These are phyloP conservation scores for Ganoderma boninense DNA, from an alignment of 1,284 basidiomycete species.

Conservation along the genomic window DNA sequence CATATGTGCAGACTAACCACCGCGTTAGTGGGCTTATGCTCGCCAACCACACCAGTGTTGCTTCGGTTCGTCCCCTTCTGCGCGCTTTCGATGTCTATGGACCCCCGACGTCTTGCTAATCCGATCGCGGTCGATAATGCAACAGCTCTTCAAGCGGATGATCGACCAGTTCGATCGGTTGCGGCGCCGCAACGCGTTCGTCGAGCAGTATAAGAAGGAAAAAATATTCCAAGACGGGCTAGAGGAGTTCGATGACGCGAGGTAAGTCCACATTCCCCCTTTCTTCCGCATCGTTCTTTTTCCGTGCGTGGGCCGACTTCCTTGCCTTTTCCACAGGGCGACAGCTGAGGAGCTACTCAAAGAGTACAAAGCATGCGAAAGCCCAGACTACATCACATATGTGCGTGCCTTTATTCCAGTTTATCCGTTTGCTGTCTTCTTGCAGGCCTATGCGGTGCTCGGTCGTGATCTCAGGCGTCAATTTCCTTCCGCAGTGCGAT, in stretches of 20 bases:
- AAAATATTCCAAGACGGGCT: slow-evolving; percentile 91
- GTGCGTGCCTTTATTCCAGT: slow-evolving; percentile 49
- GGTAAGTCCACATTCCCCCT: slow-evolving; percentile 54
- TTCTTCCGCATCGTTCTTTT: background rate
- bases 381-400: slow-evolving; percentile 88
- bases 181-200: slow-evolving; percentile 90
- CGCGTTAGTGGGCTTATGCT: slow-evolving; percentile 98
- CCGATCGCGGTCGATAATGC: too few species aligned
- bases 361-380: slow-evolving; percentile 94
- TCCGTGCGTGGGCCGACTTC: background rate
- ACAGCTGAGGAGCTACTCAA: slow-evolving; percentile 88
- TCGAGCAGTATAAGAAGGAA: slow-evolving; percentile 98
- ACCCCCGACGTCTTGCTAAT: background rate
- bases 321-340: slow-evolving; percentile 54
- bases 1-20: slow-evolving; percentile 89
- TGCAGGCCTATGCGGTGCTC: background rate
- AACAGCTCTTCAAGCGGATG: slow-evolving; percentile 93
- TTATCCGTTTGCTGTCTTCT: background rate
- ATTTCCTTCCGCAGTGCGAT: background rate
- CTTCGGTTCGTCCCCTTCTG: slow-evolving; percentile 70
- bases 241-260: slow-evolving; percentile 95
- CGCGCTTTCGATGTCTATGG: background rate
- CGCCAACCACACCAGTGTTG: slow-evolving; percentile 98
- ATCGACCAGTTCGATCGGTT: slow-evolving; percentile 95
- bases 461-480: background rate